Conservation (phyloP, 1,139 yeast genomes). For the Scheffersomyces parashehatae region DNA sequence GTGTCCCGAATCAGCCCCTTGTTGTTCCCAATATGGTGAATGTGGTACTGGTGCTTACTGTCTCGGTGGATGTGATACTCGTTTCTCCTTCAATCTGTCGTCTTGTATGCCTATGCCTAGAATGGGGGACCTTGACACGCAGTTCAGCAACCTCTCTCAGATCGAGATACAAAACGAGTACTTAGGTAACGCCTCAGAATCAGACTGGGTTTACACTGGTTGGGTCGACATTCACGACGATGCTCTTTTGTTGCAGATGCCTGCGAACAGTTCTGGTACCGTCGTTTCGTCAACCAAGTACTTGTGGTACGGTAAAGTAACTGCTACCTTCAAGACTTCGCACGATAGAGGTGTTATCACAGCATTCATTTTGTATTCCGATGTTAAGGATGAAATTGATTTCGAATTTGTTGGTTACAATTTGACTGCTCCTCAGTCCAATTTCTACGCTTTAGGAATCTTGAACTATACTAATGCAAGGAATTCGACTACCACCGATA, state of each 20-base stretch:
- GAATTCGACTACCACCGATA: slow-evolving; percentile 47
- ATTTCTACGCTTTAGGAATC: slow-evolving; percentile 75
- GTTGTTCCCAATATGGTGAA: slow-evolving; percentile 81
- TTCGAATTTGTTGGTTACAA: slow-evolving; percentile 81
- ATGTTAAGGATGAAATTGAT: slow-evolving; percentile 89
- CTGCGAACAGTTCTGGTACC: slow-evolving; percentile 73
- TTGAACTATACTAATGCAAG: slow-evolving; percentile 64
- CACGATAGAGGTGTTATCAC: slow-evolving; percentile 79
- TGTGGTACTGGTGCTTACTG: slow-evolving; percentile 85
- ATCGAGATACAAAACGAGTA: slow-evolving; percentile 43
- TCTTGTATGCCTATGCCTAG: slow-evolving; percentile 70
- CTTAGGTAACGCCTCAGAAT: slow-evolving; percentile 68
- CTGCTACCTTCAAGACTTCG: slow-evolving; percentile 70
- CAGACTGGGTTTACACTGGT: slow-evolving; percentile 79
- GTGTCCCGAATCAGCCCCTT: slow-evolving; percentile 75
- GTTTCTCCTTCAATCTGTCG: slow-evolving; percentile 57
- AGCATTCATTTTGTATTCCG: slow-evolving; percentile 82
- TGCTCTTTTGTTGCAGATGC: slow-evolving; percentile 74
- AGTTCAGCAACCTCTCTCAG: slow-evolving; percentile 36
- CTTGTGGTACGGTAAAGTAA: slow-evolving; percentile 85
- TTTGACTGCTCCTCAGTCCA: slow-evolving; percentile 65
- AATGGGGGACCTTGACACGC: slow-evolving; percentile 34
- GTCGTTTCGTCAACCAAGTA: slow-evolving; percentile 78
- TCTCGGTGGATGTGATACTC: slow-evolving; percentile 79
- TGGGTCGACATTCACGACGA: slow-evolving; percentile 55